Conservation (phyloP, 1,139 yeast species). For the Magnusiomyces tetraspermus region DNA sequence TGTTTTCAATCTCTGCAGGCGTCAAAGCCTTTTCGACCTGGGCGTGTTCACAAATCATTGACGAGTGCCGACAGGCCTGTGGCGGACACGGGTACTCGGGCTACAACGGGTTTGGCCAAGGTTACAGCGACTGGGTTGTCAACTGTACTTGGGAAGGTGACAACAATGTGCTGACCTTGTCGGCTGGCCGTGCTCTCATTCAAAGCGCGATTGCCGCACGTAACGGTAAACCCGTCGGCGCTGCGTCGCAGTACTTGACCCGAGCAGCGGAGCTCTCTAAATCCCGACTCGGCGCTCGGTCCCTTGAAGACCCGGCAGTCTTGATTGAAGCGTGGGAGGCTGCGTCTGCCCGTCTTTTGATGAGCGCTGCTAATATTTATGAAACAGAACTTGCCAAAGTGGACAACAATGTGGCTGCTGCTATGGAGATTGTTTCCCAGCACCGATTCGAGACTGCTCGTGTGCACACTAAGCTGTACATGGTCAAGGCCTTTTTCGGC, state of each 20-base stretch:
- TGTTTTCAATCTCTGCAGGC: constrained; percentile 75
- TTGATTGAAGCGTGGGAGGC: constrained; percentile 36
- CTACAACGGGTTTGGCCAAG: constrained; percentile 77
- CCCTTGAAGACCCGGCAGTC: constrained; percentile 27
- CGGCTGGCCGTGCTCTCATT: constrained; percentile 51
- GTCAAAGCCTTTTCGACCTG: constrained; percentile 80
- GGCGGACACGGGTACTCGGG: constrained; percentile 91
- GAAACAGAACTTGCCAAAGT: constrained; percentile 19
- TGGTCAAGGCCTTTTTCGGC: constrained; percentile 32
- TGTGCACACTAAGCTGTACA: constrained; percentile 35
- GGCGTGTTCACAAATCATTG: constrained; percentile 65
- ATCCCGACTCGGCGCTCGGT: constrained; percentile 22
- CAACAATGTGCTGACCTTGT: constrained; percentile 48
- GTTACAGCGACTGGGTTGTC: constrained; percentile 80
- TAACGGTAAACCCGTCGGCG: constrained; percentile 28
- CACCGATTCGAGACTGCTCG: constrained; percentile 38
- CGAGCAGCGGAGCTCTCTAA: constrained; percentile 19
- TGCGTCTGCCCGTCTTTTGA: constrained; percentile 32
- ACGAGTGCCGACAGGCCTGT: constrained; percentile 79
- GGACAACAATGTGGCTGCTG: constrained; percentile 29
- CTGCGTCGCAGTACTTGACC: constrained; percentile 27
- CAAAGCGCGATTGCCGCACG: constrained; percentile 29
- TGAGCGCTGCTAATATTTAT: constrained; percentile 30
- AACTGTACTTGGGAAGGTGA: constrained; percentile 97
- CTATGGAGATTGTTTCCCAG: constrained; percentile 38